Evolutionary conservation across 2,329 filamentous ascomycete species (phyloP), one percentile per base, ranked within the genome.

Genomic region (Fusarium phyllophilum): DNA sequence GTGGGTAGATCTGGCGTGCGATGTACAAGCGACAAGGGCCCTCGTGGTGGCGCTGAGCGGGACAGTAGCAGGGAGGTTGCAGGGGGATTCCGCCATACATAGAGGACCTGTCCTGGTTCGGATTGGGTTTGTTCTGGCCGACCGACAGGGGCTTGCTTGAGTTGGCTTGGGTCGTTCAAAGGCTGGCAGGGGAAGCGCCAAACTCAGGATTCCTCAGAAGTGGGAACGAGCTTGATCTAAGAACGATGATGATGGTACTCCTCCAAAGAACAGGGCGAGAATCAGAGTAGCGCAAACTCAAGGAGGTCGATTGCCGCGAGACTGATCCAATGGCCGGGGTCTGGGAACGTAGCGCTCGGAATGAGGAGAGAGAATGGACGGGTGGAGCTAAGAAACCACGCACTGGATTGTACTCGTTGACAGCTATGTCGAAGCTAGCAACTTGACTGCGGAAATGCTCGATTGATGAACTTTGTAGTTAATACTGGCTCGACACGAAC

Each of bases 11-110:
- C 80, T 81, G 78, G 79, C 66, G 73, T 75, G 75, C 75, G 79
- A 79, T 78, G 75, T 74, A 73, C 70, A 76, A 73, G 68, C 74
- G 76, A 73, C 70, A 77, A 70, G 70, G 70, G 63, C 76, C 79
- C 78, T 80, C 80, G 80, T 81, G 80, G 80, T 81, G 80, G 80
- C 79, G 79, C 76, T 77, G 75, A 70, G 75, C 78, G 77, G 77
- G 77, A 79, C 74, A 75, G 67, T 76, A 51, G 77, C 71, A 73
- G 74, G 73, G 72, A 69, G 66, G 41, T 62, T 29, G 77, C 71
- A 73, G 74, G 73, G 72, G 72, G 66, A 36, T 62, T 67, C 66
- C 70, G 66, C 62, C 62, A 49, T 73, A 65, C 57, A 45, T 57
- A 69, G 54, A 68, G 58, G 66, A 64, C 55, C 51, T 71, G 66